A percentile compares a stretch with the other conserved stretches of the same genome.
These are phyloP conservation scores for Ogataea kodamae DNA, from an alignment of 805 yeast genomes.

Conservation along the genomic window DNA sequence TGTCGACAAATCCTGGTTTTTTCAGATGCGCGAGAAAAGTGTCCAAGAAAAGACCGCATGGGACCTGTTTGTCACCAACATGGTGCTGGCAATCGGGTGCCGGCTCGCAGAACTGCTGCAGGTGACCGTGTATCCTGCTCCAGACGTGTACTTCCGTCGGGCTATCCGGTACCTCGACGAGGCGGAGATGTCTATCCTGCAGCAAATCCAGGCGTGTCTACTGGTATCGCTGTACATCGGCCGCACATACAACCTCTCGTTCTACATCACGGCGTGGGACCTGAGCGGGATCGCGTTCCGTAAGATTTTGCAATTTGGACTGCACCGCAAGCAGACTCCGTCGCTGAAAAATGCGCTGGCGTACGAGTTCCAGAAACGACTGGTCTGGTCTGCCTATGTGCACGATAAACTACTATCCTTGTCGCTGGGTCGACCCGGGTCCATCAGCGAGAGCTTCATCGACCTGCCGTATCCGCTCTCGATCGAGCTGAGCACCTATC, in stretches of 20 bases:
- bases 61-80: conserved; percentile 18
- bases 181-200: conserved; percentile 13
- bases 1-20: conserved; percentile 15
- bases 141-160: conserved; percentile 21
- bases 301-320: conserved; percentile 21
- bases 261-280: conserved; percentile 23
- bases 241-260: conserved; percentile 19
- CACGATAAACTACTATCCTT: conserved; percentile 21
- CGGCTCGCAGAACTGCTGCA: conserved; percentile 18
- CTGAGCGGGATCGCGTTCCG: conserved; percentile 23
- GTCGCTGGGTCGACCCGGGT: conserved; percentile 25
- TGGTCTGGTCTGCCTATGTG: conserved; percentile 24
- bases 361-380: conserved; percentile 22
- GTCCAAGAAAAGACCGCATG: conserved; percentile 14
- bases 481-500: conserved; percentile 12
- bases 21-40: conserved; percentile 3
- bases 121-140: conserved; percentile 19
- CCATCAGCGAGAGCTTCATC: conserved; percentile 20
- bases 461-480: conserved; percentile 24
- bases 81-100: conserved; percentile 21
- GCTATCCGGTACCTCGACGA: conserved; percentile 13
- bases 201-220: conserved; percentile 25
- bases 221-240: conserved; percentile 21
- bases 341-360: conserved; percentile 15
- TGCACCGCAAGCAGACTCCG: conserved; percentile 19